Percentiles rank a stretch among this genome's conserved stretches.
Evolutionary conservation across 1,139 yeast species (phyloP).

Genomic region (Casaregolazyma lundiana): DNA sequence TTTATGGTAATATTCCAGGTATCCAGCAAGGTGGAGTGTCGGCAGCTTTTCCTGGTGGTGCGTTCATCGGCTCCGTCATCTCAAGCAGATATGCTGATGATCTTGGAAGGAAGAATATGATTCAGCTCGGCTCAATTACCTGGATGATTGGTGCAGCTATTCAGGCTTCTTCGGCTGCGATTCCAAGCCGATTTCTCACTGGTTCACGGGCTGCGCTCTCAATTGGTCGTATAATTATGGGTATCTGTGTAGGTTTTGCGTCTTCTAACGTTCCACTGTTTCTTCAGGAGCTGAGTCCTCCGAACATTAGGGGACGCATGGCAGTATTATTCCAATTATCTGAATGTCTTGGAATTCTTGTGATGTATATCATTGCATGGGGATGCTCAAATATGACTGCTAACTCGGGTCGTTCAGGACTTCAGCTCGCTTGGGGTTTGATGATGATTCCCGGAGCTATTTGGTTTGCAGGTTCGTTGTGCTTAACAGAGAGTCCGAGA

Average conservation of each 20-base stretch:
- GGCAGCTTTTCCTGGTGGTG: constrained; percentile 89
- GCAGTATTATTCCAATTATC: constrained; percentile 49
- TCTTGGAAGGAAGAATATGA: constrained; percentile 53
- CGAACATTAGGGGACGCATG: constrained; percentile 48
- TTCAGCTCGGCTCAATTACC: constrained; percentile 60
- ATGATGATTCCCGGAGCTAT: constrained; percentile 42
- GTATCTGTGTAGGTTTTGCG: constrained; percentile 56
- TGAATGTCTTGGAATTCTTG: constrained; percentile 60
- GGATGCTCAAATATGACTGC: constrained; percentile 47
- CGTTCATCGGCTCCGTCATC: constrained; percentile 43
- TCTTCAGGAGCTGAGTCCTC: constrained; percentile 51
- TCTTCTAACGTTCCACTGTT: constrained; percentile 56
- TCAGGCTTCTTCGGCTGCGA: constrained; percentile 67
- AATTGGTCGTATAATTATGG: constrained; percentile 56
- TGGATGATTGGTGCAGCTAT: constrained; percentile 77
- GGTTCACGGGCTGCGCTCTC: constrained; percentile 51
- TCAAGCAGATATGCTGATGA: constrained; percentile 48
- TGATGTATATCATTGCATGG: constrained; percentile 54
- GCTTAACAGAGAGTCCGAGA: constrained; percentile 79
- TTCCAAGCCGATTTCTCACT: constrained; percentile 31
- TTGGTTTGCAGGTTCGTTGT: constrained; percentile 48
- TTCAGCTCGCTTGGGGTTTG: constrained; percentile 53
- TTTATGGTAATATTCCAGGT: constrained; percentile 30
- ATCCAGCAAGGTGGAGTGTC: constrained; percentile 80
- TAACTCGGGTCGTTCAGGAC: constrained; percentile 43